Evolutionary conservation across 2,329 filamentous ascomycete genomes (phyloP), one percentile per base, ranked within the genome.

Genomic region (Aspergillus clavatus): DNA sequence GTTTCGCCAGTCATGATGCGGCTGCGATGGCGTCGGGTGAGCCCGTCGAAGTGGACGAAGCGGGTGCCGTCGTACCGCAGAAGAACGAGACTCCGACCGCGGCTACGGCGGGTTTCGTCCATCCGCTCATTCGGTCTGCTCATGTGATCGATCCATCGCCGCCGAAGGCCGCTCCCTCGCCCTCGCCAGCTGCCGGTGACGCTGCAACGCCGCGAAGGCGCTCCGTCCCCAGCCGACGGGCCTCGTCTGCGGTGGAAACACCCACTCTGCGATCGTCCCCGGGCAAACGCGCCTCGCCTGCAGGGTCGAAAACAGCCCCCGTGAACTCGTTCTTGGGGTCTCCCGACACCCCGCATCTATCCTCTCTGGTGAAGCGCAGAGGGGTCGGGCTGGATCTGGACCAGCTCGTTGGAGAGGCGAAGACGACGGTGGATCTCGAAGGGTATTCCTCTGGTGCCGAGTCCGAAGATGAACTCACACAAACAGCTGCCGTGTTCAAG

Each of bases 1-100:
- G 94, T 53, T 97, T 90, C 74, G 91, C 95, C 71, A 96, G 89
- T 58, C 93, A 98, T 61, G 91, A 97, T 66, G 88, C 90, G 60
- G 93, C 93, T 51, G 93, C 91, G 26, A 78, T 90, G 45, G 86
- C 87, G 48, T 94, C 89, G 57, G 93, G 93, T 42, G 84, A 90
- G 55, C 82, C 86, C 10, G 81, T 95, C 47, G 87, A 95, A 57
- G 74, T 80, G 51, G 79, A 85, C 52, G 82, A 85, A 43, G 67
- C 67, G 22, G 75, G 75, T 36, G 67, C 68, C 42, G 63, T 76
- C 46, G 66, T 76, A 43, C 72, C 69, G 24, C 59, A 63, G 43
- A 59, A 57, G 41, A 64, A 48, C 43, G 63, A 68, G 39, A 48
- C 64, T 16, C 52, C 58, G 10, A 51, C 51, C 18, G 54, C 55